Conservation (phyloP, 75 land plant genomes). For the Selaginella moellendorffii region DNA sequence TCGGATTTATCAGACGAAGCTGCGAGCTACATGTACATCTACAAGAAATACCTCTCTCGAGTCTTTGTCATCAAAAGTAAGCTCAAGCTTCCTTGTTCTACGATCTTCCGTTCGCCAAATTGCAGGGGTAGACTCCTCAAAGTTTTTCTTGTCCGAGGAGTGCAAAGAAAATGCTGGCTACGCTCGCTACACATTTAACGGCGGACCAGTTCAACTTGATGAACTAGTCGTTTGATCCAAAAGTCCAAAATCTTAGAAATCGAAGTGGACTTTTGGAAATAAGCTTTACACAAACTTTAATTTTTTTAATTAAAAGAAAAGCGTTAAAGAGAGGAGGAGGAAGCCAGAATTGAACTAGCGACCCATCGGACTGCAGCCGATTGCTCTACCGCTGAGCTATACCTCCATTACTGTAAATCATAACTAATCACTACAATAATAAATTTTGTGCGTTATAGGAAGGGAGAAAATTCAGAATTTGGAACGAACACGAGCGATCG, state of each 20-base stretch:
- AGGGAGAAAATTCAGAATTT: too few relatives aligned
- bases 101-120: too few relatives aligned
- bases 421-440: too few relatives aligned
- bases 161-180: not conserved
- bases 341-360: too few relatives aligned
- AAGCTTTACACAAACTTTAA: not conserved
- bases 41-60: slow-evolving; percentile 60
- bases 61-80: slow-evolving; percentile 52
- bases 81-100: not conserved
- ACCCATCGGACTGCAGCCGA: too few relatives aligned
- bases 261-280: not conserved
- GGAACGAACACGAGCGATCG: too few relatives aligned
- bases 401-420: too few relatives aligned
- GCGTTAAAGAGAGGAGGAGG: too few relatives aligned
- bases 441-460: too few relatives aligned
- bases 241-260: not conserved
- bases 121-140: not conserved
- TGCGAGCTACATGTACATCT: slow-evolving; percentile 58
- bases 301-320: too few relatives aligned
- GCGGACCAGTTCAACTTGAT: not conserved
- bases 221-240: not conserved
- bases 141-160: not conserved
- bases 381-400: too few relatives aligned
- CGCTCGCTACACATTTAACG: not conserved
- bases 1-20: slow-evolving; percentile 66